These are phyloP conservation scores for Fagus crenata DNA, from an alignment of 306 rosid genomes.

Conservation along the genomic window DNA sequence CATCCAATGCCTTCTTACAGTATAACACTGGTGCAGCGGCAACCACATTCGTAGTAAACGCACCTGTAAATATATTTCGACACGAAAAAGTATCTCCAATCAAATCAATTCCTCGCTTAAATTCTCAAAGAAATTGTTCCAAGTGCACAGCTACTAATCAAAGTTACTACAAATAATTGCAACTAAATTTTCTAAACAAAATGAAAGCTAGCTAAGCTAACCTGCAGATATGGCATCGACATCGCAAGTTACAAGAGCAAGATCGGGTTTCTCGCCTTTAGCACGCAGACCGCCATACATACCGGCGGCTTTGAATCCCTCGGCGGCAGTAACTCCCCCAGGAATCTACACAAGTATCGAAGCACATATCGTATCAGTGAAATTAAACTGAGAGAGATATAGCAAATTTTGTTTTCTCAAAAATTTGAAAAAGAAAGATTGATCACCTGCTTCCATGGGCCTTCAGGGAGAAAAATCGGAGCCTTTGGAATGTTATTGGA, in stretches of 20 bases:
- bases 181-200: background rate
- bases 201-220: slow-evolving; percentile 33
- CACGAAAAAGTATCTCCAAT: background rate
- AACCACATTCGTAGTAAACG: slow-evolving; percentile 85
- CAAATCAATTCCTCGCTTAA: background rate
- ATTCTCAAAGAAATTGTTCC: background rate
- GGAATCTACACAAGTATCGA: slow-evolving; percentile 50
- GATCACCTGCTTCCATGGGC: slow-evolving; percentile 90
- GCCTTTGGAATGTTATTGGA: slow-evolving; percentile 62
- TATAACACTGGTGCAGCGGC: slow-evolving; percentile 95
- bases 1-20: slow-evolving; percentile 54
- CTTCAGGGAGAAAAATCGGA: slow-evolving; percentile 82
- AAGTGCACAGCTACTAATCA: background rate
- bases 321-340: slow-evolving; percentile 92
- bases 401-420: background rate
- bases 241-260: slow-evolving; percentile 89
- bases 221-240: slow-evolving; percentile 93
- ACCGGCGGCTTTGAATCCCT: slow-evolving; percentile 89
- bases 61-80: slow-evolving; percentile 41
- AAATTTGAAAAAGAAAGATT: background rate
- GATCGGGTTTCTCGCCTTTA: slow-evolving; percentile 78
- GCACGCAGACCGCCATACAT: slow-evolving; percentile 84
- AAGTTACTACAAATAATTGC: background rate
- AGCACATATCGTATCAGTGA: background rate
- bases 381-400: background rate